phyloP scores from a whole-genome alignment of 225 moss, liverwort and hornwort species.

The Polytrichum commune region DNA sequence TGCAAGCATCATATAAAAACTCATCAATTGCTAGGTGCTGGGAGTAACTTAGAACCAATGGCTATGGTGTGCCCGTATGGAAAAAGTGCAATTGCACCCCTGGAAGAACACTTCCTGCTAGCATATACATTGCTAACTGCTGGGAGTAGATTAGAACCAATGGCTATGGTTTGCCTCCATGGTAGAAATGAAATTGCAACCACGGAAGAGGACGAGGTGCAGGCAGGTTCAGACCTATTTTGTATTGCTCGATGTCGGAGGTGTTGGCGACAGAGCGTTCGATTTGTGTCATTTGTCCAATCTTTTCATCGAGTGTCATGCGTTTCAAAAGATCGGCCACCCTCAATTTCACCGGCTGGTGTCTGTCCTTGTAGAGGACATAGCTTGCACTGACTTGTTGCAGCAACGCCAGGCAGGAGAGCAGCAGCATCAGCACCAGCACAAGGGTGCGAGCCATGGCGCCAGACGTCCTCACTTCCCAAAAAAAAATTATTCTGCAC shows the following conservation, averaged over 20 bases:
- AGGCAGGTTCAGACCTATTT: constrained; percentile 34
- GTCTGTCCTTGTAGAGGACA: constrained; percentile 64
- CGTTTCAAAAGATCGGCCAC: constrained; percentile 64
- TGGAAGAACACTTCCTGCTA: background rate
- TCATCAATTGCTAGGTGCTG: too few relatives aligned
- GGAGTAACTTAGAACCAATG: background rate
- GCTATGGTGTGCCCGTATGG: background rate
- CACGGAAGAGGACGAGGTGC: background rate
- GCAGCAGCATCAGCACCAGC: too few relatives aligned
- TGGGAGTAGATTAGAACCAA: background rate
- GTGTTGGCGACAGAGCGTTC: constrained; percentile 54
- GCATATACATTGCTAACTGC: background rate
- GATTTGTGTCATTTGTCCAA: constrained; percentile 97
- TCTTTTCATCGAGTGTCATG: constrained; percentile 78
- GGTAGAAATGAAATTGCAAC: background rate
- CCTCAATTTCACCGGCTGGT: constrained; percentile 51
- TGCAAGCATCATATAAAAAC: constrained; percentile 8
- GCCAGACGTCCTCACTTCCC: too few relatives aligned
- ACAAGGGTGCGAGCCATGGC: too few relatives aligned
- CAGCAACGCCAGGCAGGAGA: too few relatives aligned
- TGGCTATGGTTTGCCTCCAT: background rate
- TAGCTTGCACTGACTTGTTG: background rate
- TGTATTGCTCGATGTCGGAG: constrained; percentile 33
- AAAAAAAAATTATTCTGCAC: too few relatives aligned
- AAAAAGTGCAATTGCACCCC: background rate